Evolutionary conservation across 2,329 filamentous ascomycete species (phyloP).

Genomic region (Thelonectria blattea): DNA sequence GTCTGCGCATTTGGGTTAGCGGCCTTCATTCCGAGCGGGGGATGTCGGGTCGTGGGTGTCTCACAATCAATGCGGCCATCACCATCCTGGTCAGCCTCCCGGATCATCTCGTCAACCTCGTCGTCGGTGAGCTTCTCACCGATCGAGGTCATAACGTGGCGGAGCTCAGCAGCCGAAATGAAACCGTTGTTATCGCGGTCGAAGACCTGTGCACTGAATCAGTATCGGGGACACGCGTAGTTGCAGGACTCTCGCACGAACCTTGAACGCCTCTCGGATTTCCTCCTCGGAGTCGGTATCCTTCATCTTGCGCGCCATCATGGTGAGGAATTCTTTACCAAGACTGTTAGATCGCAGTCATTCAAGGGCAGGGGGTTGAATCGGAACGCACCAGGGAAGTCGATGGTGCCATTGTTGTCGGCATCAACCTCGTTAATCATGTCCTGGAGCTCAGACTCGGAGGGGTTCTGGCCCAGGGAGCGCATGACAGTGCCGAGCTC

Average conservation of each 20-base stretch:
- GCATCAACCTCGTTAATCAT: constrained; percentile 96
- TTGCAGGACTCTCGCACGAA: constrained; percentile 39
- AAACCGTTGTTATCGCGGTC: constrained; percentile 92
- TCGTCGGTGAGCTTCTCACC: constrained; percentile 91
- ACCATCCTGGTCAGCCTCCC: constrained; percentile 87
- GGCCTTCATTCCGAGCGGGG: neutral
- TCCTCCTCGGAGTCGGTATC: constrained; percentile 91
- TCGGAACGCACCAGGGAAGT: constrained; percentile 76
- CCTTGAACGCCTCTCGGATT: constrained; percentile 89
- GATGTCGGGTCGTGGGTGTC: constrained; percentile 39
- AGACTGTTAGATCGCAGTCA: constrained; percentile 24
- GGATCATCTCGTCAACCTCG: constrained; percentile 92
- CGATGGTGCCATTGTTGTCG: constrained; percentile 91
- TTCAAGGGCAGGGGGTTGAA: neutral
- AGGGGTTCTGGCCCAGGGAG: constrained; percentile 87
- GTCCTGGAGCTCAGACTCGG: constrained; percentile 87
- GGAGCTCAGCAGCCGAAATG: constrained; percentile 86
- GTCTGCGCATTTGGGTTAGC: constrained; percentile 57
- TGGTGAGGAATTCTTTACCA: constrained; percentile 80
- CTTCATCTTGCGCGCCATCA: constrained; percentile 97
- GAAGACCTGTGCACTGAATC: constrained; percentile 61
- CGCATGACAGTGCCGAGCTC: constrained; percentile 91
- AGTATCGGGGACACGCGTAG: neutral
- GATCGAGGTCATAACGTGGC: constrained; percentile 91
- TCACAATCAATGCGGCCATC: constrained; percentile 88